A percentile compares a stretch with the other conserved stretches of the same genome.
These are phyloP conservation scores for Fusarium camptoceras DNA, from an alignment of 2,329 filamentous ascomycete genomes.

Conservation along the genomic window DNA sequence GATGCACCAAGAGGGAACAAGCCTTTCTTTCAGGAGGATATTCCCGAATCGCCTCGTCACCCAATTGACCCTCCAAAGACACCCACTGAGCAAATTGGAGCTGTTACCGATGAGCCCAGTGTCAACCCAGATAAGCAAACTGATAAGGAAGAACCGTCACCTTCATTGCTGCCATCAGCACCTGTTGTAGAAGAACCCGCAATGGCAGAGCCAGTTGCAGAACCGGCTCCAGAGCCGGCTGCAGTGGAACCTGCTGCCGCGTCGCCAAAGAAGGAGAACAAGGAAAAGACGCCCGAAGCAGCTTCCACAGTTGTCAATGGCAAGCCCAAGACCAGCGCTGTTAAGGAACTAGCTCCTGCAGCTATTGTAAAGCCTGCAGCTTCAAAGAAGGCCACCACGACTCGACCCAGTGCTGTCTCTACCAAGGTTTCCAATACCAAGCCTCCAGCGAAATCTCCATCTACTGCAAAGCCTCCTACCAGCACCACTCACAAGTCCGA, in stretches of 20 bases:
- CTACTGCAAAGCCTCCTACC: constrained; percentile 41
- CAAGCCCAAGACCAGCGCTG: constrained; percentile 43
- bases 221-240: constrained; percentile 15
- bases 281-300: constrained; percentile 15
- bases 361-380: constrained; percentile 23
- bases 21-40: constrained; percentile 53
- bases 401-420: constrained; percentile 42
- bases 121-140: constrained; percentile 56
- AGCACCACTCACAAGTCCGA: constrained; percentile 42
- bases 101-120: constrained; percentile 51
- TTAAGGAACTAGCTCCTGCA: constrained; percentile 31
- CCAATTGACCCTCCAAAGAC: constrained; percentile 35
- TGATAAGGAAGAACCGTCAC: constrained; percentile 54
- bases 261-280: constrained; percentile 27
- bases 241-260: constrained; percentile 20
- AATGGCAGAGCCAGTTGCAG: background rate
- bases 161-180: constrained; percentile 23
- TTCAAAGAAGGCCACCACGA: constrained; percentile 33
- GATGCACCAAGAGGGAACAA: constrained; percentile 44
- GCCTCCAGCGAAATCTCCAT: constrained; percentile 37
- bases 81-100: constrained; percentile 30
- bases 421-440: constrained; percentile 41
- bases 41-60: constrained; percentile 57
- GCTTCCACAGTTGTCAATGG: constrained; percentile 37
- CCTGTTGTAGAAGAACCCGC: constrained; percentile 1